Evolutionary conservation across 495 filamentous ascomycete species (phyloP).

Genomic region (Xylaria palmicola): DNA sequence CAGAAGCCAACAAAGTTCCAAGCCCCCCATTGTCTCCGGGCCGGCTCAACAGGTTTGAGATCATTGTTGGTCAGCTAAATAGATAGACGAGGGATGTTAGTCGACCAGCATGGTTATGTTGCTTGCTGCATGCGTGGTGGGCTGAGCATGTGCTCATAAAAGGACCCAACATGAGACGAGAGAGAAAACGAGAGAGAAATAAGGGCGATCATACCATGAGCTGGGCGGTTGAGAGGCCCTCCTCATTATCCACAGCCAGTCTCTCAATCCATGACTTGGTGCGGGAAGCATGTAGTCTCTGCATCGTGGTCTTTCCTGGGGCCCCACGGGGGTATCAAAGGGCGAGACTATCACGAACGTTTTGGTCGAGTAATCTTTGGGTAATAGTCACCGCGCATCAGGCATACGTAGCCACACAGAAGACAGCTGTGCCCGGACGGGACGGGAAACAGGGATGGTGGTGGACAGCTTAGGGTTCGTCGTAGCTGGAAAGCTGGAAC

Average conservation of each 20-base stretch:
- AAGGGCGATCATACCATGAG: constrained; percentile 58
- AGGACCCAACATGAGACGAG: neutral
- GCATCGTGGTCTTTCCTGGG: constrained; percentile 14
- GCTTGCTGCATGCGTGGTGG: neutral
- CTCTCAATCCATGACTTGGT: constrained; percentile 44
- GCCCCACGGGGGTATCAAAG: neutral
- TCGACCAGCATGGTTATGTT: neutral
- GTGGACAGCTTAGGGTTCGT: constrained; percentile 12
- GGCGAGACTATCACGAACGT: constrained; percentile 7
- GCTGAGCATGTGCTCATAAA: constrained; percentile 3
- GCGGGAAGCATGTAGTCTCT: constrained; percentile 26
- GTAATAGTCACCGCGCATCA: constrained; percentile 17
- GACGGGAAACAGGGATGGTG: constrained; percentile 8
- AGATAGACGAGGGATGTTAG: constrained; percentile 16
- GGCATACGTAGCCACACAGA: constrained; percentile 1
- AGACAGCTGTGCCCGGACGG: neutral
- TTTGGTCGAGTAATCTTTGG: constrained; percentile 26
- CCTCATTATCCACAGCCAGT: constrained; percentile 70
- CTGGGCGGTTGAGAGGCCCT: constrained; percentile 78
- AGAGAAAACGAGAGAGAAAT: neutral
- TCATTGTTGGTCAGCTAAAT: constrained; percentile 76
- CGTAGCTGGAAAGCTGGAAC: neutral
- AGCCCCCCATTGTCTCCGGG: constrained; percentile 80
- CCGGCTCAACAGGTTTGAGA: constrained; percentile 85
- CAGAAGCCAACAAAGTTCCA: constrained; percentile 91